Base-by-base conservation (phyloP, 2,329 filamentous ascomycete genomes). In the Colletotrichum sojae region DNA sequence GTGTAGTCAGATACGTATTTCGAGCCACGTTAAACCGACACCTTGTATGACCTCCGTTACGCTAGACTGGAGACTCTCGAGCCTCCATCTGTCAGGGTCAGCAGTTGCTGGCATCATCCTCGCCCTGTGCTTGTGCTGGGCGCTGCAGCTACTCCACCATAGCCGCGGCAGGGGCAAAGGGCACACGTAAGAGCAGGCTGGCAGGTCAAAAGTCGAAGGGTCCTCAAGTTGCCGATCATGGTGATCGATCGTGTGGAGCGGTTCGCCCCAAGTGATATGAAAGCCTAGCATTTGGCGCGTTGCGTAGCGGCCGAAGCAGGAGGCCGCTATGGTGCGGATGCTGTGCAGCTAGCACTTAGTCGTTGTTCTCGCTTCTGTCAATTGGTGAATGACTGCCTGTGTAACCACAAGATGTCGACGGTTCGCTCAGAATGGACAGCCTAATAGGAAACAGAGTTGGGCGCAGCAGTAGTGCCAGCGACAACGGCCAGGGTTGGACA, bases 301-400 rank as follows among this genome's bases (percentile, higher is more conserved):
- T 40, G 31, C n/a, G 18, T 52, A 49, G 60, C 43, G 45, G 16
- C 52, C 40, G 48, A 57, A 53, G 61, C 39, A 53, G 45, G 46
- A 27, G 22, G 43, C 31, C 36, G 31, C 65, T 49, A 22, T 63
- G 60, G 22, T 65, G 53, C 31, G 36, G 59, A 57, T 57, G 64
- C 63, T 52, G 59, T 46, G 54, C 60, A 68, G 48, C 54, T 68
- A 54, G 40, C 25, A 45, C 16, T n/a, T 54, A 53, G 46, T 52
- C 39, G 59, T 22, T 40, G 40, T 20, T 58, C 46, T 15, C 64
- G 52, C 22, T 45, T 27, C 16, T 39, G 15, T 18, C 36, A 36
- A 51, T 57, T 36, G 39, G 40, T 53, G 20, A 18, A 10, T n/a
- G 22, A 40, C 6, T 31, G 22, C 20, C 43, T 49, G 61, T 40